Evolutionary conservation across 2,329 filamentous ascomycete genomes (phyloP), one percentile per base, ranked within the genome.

Genomic region (Arthrinium phaeospermum): DNA sequence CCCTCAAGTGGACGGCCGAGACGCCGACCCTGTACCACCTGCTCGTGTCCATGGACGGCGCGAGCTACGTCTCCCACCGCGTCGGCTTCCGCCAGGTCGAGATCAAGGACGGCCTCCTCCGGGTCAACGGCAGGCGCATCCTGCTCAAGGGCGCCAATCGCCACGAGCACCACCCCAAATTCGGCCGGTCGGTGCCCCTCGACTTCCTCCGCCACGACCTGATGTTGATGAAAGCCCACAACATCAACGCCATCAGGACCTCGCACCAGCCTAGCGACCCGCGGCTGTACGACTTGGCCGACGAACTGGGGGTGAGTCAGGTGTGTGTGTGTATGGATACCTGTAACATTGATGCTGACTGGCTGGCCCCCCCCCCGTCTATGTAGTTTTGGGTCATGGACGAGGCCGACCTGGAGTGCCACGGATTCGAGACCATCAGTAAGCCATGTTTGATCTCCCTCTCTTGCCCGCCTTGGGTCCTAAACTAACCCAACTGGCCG

Each of bases 1-100:
- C 89, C 72, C 70, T 80, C 19, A 90, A 91, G 74, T 92, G 90
- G 90, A 90, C 89, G 4, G 90, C 90, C 2, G 90, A 92, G 79
- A 86, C 86, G 1, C 90, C 90, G 0, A 83, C 86, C 44, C 80
- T 91, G 0, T 91, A 91, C 45, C 82, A 83, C 22, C 78, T 86
- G 13, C 75, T 75, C 49, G 74, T 77, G 34, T 78, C 74, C n/a
- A 73, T 79, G 47, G 70, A 78, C 68, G 71, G 75, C 51, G 37
- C 78, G 79, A 75, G 73, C 13, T 80, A 80, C 67, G 79, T 89
- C 49, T 75, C 81, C 3, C 89, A 91, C 45, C 83, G 82, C 7
- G 82, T 91, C 44, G 90, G 90, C 3, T 92, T 92, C 78, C 85
- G 89, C 14, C 83, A 85, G 67, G 85, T 91, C 2, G 89, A 92